Percentiles rank a stretch among this genome's conserved stretches.
Conservation (phyloP, 2,329 filamentous ascomycete species). For the Zymoseptoria crescenta region DNA sequence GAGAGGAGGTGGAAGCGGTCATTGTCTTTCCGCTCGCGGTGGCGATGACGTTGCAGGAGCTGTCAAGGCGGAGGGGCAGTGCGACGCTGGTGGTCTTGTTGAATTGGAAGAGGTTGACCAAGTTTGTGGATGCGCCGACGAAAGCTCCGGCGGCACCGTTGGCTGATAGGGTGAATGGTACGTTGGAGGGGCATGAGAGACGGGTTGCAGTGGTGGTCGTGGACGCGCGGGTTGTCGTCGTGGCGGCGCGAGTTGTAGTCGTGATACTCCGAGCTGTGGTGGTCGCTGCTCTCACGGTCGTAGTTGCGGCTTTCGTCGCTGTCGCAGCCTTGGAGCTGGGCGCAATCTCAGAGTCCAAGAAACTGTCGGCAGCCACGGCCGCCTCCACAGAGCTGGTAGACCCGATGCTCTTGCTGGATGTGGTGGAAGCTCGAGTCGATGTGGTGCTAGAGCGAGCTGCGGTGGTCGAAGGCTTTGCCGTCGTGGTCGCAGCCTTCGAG, state of each 20-base stretch:
- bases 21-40: neutral
- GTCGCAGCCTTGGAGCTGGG: neutral
- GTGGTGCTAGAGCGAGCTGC: neutral
- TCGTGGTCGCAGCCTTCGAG: neutral
- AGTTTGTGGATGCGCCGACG: neutral
- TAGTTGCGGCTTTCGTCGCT: neutral
- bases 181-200: neutral
- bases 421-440: neutral
- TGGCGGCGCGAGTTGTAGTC: neutral
- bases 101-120: neutral
- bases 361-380: neutral
- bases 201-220: neutral
- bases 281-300: neutral
- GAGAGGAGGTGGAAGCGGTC: neutral
- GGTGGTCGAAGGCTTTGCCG: neutral
- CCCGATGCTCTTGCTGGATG: neutral
- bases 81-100: neutral
- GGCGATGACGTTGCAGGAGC: constrained; percentile 2
- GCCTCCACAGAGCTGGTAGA: neutral
- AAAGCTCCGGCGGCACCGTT: neutral
- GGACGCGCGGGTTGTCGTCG: neutral
- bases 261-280: neutral
- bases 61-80: constrained; percentile 12
- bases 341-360: neutral
- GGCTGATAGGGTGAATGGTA: neutral